Evolutionary conservation across 176 grass and related monocot genomes (phyloP), one percentile per base, ranked within the genome.

Genomic region (Guadua angustifolia): DNA sequence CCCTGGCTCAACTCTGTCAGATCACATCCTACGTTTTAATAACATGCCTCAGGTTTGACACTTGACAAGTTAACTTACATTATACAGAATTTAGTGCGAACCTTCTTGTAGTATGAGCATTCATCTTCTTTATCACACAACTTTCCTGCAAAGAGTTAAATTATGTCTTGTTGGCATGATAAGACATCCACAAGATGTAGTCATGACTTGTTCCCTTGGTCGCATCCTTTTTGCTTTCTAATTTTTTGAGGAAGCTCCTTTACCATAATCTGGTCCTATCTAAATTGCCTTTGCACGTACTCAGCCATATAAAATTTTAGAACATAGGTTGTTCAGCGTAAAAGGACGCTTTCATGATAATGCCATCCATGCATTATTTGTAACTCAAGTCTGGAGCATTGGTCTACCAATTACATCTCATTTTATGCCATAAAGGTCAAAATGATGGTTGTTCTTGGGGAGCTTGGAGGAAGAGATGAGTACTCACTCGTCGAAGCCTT

Each of bases 391-490:
- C 62, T 75, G 56, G 56, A 78, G 36, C 78, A 82, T 81, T 67
- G 51, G 21, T 78, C 40, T 77, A 70, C 52, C 19, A 73, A 67
- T 25, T 40, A 71, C 36, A 79, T 80, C 14, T 79, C 71, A 13
- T 78, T 33, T 14, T 56, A 45, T 19, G 6, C 32, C 4, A 24
- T 89, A 59, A 63, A 99, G 96, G 86, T 99, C 65, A 99, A 95
- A 87, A 99, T 99, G 96, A 95, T 99, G 78, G 93, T 99, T 85
- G 93, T 99, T 82, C 93, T 99, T 59, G 96, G 96, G 35, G 96
- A 99, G 90, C 91, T 99, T 80, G 96, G 96, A 53, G 96, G 96
- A 79, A 90, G 55, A 36, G 96, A 99, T 5, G 96, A 99, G 81
- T 99, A 99, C 62, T 99, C 96, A 74, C 89, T 99, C 29, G 96